Evolutionary conservation across 2,329 filamentous ascomycete genomes (phyloP), one percentile per base, ranked within the genome.

Genomic region (Truncatella angustata): DNA sequence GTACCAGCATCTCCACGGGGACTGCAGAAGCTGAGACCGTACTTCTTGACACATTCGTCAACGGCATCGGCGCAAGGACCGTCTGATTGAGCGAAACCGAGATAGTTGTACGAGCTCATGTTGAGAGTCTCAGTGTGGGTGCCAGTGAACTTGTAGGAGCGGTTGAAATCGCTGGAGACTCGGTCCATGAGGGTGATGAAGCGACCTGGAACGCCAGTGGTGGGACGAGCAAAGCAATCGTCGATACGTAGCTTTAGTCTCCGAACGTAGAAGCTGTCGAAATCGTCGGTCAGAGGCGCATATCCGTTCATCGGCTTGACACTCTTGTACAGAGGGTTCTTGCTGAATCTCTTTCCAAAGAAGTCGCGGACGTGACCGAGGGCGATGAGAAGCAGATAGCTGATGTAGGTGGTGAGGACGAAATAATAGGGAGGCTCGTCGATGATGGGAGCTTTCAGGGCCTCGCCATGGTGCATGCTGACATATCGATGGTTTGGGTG

Each of bases 31-130:
- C 86, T 88, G 58, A 97, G 84, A 37, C 93, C 92, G 64, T 96
- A 94, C 66, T 88, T 92, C 71, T 84, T 86, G 58, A 96, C 85
- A 43, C 82, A 84, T 43, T 92, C 87, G 74, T 99, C 94, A 4
- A 93, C 90, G 12, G 90, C 87, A 69, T 97, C 93, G 43, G 94
- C 94, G 66, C 94, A 99, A 36, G 94, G 93, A 10, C 94, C 94
- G 60, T 97, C 92, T 0, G 94, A 97, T 70, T 99, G 94, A 48
- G 94, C 94, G 64, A 99, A 99, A 39, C 94, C 94, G 21, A 99
- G 88, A 68, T 99, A 99, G 73, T 99, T 99, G 81, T 99, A 99
- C 1, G 94, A 99, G 76, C 93, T 97, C 87, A 99, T 88, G 74
- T 99, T 99, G 63, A 99, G 77, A 0, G 94, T 97, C 72, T 99